phyloP scores from a whole-genome alignment of 2,329 filamentous ascomycete species.

The Neurospora sp. region DNA sequence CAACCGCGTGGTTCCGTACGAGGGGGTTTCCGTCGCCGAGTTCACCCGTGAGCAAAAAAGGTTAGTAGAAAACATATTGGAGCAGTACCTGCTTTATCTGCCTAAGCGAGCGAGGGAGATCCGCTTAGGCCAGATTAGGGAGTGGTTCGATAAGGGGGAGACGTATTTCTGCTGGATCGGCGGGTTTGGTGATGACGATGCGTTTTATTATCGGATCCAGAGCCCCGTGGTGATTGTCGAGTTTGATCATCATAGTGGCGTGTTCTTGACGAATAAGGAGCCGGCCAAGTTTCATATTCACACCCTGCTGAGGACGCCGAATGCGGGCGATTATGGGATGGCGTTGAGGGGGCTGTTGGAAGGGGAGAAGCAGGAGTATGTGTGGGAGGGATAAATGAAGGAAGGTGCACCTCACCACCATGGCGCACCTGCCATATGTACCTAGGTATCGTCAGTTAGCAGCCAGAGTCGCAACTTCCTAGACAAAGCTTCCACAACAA shows the following conservation, averaged over 20 bases:
- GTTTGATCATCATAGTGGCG: slow-evolving; percentile 72
- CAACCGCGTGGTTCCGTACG: slow-evolving; percentile 66
- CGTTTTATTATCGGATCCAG: slow-evolving; percentile 72
- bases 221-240: slow-evolving; percentile 66
- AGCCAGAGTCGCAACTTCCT: background rate
- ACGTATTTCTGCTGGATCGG: slow-evolving; percentile 79
- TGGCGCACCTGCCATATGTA: background rate
- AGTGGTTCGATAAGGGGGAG: slow-evolving; percentile 44
- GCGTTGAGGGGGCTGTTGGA: slow-evolving; percentile 32
- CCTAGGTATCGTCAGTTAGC: background rate
- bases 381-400: slow-evolving; percentile 28
- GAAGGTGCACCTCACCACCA: background rate
- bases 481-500: background rate
- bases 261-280: slow-evolving; percentile 64
- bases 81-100: slow-evolving; percentile 60
- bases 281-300: slow-evolving; percentile 75
- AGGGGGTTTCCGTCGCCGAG: slow-evolving; percentile 50
- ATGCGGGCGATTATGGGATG: slow-evolving; percentile 66
- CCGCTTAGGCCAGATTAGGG: slow-evolving; percentile 43
- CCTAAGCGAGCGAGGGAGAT: slow-evolving; percentile 44
- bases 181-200: slow-evolving; percentile 52
- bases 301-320: slow-evolving; percentile 62
- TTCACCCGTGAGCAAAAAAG: slow-evolving; percentile 40
- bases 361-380: slow-evolving; percentile 27
- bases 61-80: slow-evolving; percentile 47